phyloP scores from a whole-genome alignment of 495 filamentous ascomycete species.

The Glonium stellatum region DNA sequence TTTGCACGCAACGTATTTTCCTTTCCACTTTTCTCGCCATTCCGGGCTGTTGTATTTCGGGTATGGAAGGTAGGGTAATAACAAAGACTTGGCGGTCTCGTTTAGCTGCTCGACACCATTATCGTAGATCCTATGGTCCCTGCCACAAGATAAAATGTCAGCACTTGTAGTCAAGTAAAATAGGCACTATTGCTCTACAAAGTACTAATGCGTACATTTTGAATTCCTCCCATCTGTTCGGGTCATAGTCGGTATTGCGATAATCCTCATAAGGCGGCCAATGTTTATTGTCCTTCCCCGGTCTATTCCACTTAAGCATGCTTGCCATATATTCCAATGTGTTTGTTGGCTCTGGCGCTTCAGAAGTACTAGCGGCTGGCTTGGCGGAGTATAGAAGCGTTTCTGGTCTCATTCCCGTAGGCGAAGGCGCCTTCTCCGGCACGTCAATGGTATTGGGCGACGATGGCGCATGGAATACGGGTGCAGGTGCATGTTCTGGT shows the following conservation, averaged over 20 bases:
- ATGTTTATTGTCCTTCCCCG: conserved; percentile 22
- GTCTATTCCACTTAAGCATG: conserved; percentile 29
- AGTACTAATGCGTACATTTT: conserved; percentile 13
- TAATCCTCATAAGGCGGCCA: conserved; percentile 36
- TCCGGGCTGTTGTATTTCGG: conserved; percentile 44
- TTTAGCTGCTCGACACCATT: conserved; percentile 14
- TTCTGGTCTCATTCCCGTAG: background rate
- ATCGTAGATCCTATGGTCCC: conserved; percentile 18
- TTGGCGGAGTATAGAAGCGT: background rate
- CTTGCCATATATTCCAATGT: conserved; percentile 26
- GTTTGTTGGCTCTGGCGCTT: background rate
- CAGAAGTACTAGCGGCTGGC: background rate
- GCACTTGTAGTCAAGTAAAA: background rate
- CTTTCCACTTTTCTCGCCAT: conserved; percentile 42
- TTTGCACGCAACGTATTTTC: conserved; percentile 41
- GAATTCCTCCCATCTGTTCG: conserved; percentile 38
- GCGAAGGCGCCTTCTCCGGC: background rate
- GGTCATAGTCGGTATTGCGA: conserved; percentile 33
- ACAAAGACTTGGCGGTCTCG: background rate
- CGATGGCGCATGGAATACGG: background rate
- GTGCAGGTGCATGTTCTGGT: background rate
- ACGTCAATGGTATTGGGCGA: conserved; percentile 4
- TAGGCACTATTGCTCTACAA: too few species aligned
- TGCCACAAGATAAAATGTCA: background rate
- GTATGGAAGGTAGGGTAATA: conserved; percentile 42